Base-by-base conservation (phyloP, 306 rosid genomes). In the Quercus ilex region DNA sequence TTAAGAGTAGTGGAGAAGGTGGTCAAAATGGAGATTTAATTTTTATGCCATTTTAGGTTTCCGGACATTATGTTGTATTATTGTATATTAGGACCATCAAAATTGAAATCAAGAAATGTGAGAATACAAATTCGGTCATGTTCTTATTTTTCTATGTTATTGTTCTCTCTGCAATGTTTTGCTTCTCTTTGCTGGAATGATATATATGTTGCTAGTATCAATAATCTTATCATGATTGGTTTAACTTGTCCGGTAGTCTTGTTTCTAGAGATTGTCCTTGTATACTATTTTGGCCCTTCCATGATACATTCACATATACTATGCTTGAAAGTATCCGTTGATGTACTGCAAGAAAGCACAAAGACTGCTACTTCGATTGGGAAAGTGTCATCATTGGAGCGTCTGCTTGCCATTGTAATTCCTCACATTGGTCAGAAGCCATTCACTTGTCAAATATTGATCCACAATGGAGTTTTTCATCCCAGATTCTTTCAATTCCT, bases 401-500 rank as follows among this genome's bases (percentile, higher is more conserved):
- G 49, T 63, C 75, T 91, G 78, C 97, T 95, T 81, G 80, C 81
- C 28, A 81, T 85, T 75, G 31, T 90, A 82, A 83, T 89, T 70
- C 78, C 86, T 73, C 98, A 95, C 87, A 85, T 85, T 78, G 92
- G 97, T 79, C 90, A 90, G 81, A 79, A 81, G 77, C 92, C 98
- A 33, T 89, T 94, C 74, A 77, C 77, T 55, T 95, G 98, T 82
- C 56, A 71, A 71, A 86, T 73, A 78, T 76, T 56, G 89, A 91
- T 85, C 83, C 88, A 75, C 85, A 78, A 75, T 88, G 88, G 92
- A 91, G 97, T 80, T 91, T 95, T 88, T 90, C 93, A 56, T 84
- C 88, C 57, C 98, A 95, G 83, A 95, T 95, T 87, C 92, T 92
- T 79, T 90, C 97, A 9, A 62, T 94, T 87, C 97, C 97, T 79